phyloP scores from a whole-genome alignment of 139 green algal genomes.

The Mesotaenium endlicherianum region DNA sequence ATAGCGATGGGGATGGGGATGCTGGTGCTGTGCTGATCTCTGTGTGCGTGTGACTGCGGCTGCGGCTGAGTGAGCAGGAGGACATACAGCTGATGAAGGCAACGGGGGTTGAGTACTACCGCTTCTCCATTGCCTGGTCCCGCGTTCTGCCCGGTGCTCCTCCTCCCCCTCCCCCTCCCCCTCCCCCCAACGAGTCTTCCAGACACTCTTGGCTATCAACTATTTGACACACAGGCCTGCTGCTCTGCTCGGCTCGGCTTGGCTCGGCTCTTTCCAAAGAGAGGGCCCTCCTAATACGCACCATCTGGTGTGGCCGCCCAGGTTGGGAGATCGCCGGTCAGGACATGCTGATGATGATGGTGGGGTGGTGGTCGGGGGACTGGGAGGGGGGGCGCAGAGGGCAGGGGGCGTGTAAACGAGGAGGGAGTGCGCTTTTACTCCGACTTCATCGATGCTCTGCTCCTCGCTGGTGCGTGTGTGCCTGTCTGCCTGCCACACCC shows the following conservation, averaged over 20 bases:
- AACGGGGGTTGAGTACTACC: constrained; percentile 58
- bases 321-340: too few species aligned
- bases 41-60: neutral
- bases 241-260: too few species aligned
- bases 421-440: constrained; percentile 6
- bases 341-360: too few species aligned
- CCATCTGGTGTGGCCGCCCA: too few species aligned
- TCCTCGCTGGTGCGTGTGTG: too few species aligned
- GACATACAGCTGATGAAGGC: constrained; percentile 53
- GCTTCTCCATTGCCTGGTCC: constrained; percentile 58
- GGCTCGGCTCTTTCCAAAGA: too few species aligned
- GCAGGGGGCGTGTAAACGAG: neutral
- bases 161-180: neutral
- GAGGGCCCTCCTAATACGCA: too few species aligned
- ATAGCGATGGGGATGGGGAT: neutral
- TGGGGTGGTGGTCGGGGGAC: too few species aligned
- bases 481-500: too few species aligned
- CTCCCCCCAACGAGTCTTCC: constrained; percentile 40
- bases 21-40: neutral
- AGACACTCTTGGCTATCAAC: neutral
- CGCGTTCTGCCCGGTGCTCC: constrained; percentile 44
- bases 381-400: too few species aligned
- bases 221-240: too few species aligned
- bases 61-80: constrained; percentile 22
- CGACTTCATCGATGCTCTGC: too few species aligned